Evolutionary conservation across 1,284 basidiomycete genomes (phyloP).

Genomic region (Ganoderma boninense): DNA sequence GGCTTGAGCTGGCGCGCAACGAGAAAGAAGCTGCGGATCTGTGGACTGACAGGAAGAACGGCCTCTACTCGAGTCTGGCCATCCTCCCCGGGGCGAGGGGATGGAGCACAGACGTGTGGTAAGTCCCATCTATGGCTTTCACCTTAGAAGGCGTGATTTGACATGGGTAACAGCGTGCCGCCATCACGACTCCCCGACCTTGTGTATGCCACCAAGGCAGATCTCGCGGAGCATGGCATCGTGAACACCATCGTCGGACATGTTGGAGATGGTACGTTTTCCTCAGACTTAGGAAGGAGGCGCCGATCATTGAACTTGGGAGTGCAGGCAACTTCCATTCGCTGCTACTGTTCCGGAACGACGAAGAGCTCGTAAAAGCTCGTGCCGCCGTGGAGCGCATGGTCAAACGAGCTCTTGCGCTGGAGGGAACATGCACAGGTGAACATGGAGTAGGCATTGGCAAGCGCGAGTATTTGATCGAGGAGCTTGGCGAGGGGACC

Average conservation of each 20-base stretch:
- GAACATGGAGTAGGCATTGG: slow-evolving; percentile 93
- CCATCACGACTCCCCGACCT: slow-evolving; percentile 8
- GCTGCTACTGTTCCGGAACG: slow-evolving; percentile 67
- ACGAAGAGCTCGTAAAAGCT: slow-evolving; percentile 63
- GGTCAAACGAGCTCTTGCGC: slow-evolving; percentile 74
- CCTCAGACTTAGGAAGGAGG: not conserved
- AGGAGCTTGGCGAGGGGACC: slow-evolving; percentile 85
- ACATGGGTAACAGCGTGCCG: not conserved
- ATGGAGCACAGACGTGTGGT: slow-evolving; percentile 91
- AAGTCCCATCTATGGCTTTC: slow-evolving; percentile 34
- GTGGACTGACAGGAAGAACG: slow-evolving; percentile 90
- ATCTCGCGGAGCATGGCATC: slow-evolving; percentile 8
- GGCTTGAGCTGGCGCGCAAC: slow-evolving; percentile 76
- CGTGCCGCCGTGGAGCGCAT: slow-evolving; percentile 69
- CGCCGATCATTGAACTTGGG: not conserved
- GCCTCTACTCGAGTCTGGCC: slow-evolving; percentile 75
- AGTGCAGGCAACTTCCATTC: slow-evolving; percentile 62
- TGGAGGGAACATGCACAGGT: slow-evolving; percentile 86
- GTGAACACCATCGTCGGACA: slow-evolving; percentile 18
- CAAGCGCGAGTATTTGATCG: slow-evolving; percentile 77
- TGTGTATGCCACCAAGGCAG: slow-evolving; percentile 15
- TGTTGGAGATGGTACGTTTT: slow-evolving; percentile 17
- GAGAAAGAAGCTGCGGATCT: slow-evolving; percentile 78
- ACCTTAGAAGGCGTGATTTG: slow-evolving; percentile 15
- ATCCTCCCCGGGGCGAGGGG: slow-evolving; percentile 69